Base-by-base conservation (phyloP, 2,329 filamentous ascomycete genomes). In the Bipolaris oryzae region DNA sequence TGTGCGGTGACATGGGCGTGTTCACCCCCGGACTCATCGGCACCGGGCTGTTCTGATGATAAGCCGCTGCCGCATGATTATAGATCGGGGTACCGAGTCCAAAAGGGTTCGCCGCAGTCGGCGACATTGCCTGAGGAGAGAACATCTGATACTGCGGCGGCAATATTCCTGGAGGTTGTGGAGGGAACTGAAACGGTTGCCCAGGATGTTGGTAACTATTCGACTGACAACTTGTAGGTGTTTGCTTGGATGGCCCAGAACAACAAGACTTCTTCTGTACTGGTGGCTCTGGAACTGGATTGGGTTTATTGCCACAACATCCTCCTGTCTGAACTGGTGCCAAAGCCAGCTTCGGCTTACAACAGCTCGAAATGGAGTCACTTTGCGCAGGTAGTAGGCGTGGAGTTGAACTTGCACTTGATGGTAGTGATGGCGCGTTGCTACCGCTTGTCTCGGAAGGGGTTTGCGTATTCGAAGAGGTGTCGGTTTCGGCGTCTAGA, bases 381-480 rank as follows among this genome's bases (percentile, higher is more conserved):
- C 65, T 69, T 11, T 68, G 68, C 5, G 64, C 60, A 13, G 73
- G 70, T 1, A 63, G 58, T 21, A 76, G 50, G 13, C 71, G 72
- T 35, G 74, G 74, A 11, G 74, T 76, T n/a, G 74, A 76, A 54
- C 74, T 75, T 25, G 72, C 72, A 55, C 74, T 76, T 13, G 74
- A 75, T 20, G 70, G 63, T 10, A 69, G 65, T 18, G 74, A 76
- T 13, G 63, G 66, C 51, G 64, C 68, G 46, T 74, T 73, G 55
- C 71, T 75, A 34, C 62, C 63, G 34, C 70, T 75, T 56, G 57
- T 62, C 21, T 74, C 72, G 15, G 72, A 75, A n/a, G 73, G 69
- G 5, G 73, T 74, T 20, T 60, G 58, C 3, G 70, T 66, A 43
- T 66, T 53, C 3, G 74, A 74, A 5, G 72, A 72, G 9, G 70